A percentile compares a stretch with the other conserved stretches of the same genome.
These are phyloP conservation scores for Fremontodendron californicum DNA, from an alignment of 345 rosid species.

Conservation along the genomic window DNA sequence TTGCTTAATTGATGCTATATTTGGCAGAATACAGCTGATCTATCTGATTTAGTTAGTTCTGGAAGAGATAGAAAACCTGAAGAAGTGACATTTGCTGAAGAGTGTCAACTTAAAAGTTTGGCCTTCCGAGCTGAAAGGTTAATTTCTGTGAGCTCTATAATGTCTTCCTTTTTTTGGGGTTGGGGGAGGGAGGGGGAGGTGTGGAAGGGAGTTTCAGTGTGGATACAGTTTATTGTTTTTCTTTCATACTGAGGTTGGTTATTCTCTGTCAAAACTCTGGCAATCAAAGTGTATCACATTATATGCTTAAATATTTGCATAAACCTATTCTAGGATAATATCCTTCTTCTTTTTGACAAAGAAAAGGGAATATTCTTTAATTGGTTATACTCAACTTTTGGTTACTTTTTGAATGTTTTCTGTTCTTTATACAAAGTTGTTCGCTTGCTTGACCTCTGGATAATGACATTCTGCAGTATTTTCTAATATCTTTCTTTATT, in stretches of 20 bases:
- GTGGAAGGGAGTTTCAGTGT: background rate
- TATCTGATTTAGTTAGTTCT: constrained; percentile 94
- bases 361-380: background rate
- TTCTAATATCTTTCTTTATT: background rate
- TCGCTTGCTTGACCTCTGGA: background rate
- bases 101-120: constrained; percentile 58
- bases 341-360: background rate
- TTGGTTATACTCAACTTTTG: background rate
- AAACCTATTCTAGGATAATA: background rate
- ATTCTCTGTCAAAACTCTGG: background rate
- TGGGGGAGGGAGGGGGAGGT: background rate
- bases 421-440: background rate
- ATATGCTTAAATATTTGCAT: background rate
- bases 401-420: background rate
- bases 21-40: constrained; percentile 89
- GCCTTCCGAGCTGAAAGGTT: constrained; percentile 94
- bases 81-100: constrained; percentile 82
- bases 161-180: background rate
- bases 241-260: background rate
- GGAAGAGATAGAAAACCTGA: constrained; percentile 94
- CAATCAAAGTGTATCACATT: background rate
- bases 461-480: background rate
- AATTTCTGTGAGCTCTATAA: constrained; percentile 18
- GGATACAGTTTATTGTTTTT: background rate
- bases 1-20: constrained; percentile 16